Evolutionary conservation across 345 rosid species (phyloP), one percentile per base, ranked within the genome.

Genomic region (Atalantia buxifolia): DNA sequence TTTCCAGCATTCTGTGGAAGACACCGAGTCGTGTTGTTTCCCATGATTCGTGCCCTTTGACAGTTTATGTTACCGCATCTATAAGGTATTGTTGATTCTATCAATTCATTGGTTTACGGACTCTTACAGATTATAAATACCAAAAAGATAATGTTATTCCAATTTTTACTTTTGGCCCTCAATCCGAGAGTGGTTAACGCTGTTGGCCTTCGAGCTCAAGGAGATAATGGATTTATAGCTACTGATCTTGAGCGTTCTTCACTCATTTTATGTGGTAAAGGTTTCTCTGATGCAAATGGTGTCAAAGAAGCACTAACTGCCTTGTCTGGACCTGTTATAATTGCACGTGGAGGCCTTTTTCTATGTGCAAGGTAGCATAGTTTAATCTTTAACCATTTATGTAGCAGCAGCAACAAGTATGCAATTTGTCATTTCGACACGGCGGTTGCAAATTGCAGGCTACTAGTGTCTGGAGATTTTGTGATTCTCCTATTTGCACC

Each of bases 11-110:
- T 66, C 79, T 82, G 42, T 85, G 83, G 83, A 35, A 79, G 56
- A 78, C 77, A 24, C 40, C 81, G 2, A 28, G 50, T 42, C 87
- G 87, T 77, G 87, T 83, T 56, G 71, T 85, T 77, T 85, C 85
- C 68, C 87, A 85, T 77, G 87, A 85, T 77, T 79, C 83, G 56
- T 85, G 85, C 57, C 85, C 87, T 66, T 70, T 82, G 74, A 85
- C 83, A 4, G 69, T 85, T 74, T 85, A 85, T 30, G 79, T 75
- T 36, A 81, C 83, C 73, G 66, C 85, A 35, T 82, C 87, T 69
- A 59, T 79, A 50, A 85, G 87, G 87, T 85, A 18, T 36, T 69
- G 18, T 69, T 27, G 66, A 55, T 64, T 69, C n/a, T 69, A 45
- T 45, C 33, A 42, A 6, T 19, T 79, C 21, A 25, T 68, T 40